Conservation (phyloP, 805 yeast genomes). For the Dipodascopsis uninucleata region DNA sequence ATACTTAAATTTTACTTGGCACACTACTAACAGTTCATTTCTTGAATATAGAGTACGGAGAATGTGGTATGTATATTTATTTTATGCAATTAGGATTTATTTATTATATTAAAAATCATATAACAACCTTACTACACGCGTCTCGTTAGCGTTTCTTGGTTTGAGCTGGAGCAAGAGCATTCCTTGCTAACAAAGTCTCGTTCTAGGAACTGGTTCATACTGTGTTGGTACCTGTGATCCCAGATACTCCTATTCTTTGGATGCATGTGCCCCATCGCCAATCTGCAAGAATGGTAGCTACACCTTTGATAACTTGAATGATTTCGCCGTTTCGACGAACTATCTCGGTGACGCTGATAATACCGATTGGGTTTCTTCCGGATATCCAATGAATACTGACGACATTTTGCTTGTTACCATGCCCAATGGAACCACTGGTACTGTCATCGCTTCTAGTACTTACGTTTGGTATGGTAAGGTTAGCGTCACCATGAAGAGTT, state of each 20-base stretch:
- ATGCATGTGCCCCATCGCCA: slow-evolving; percentile 86
- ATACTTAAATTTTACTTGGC: too few species aligned
- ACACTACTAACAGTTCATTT: too few species aligned
- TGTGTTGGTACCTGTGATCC: slow-evolving; percentile 92
- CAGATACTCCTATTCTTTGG: slow-evolving; percentile 55
- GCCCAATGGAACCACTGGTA: slow-evolving; percentile 72
- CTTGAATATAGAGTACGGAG: too few species aligned
- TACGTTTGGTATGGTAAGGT: slow-evolving; percentile 88
- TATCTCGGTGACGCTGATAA: slow-evolving; percentile 70
- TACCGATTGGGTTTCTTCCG: slow-evolving; percentile 66
- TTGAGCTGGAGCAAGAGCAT: too few species aligned
- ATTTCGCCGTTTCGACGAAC: slow-evolving; percentile 37
- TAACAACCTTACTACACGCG: too few species aligned
- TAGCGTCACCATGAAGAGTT: slow-evolving; percentile 63
- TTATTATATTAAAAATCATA: too few species aligned
- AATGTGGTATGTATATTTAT: too few species aligned
- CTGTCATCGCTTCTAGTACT: slow-evolving; percentile 74
- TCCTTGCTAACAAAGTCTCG: too few species aligned
- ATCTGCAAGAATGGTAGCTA: slow-evolving; percentile 48
- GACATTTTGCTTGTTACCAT: slow-evolving; percentile 64
- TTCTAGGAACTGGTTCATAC: slow-evolving; percentile 62
- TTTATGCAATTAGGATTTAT: too few species aligned
- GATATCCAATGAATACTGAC: slow-evolving; percentile 48
- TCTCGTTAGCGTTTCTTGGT: too few species aligned
- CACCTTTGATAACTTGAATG: slow-evolving; percentile 35